Evolutionary conservation across 2,329 filamentous ascomycete species (phyloP).

Genomic region (Leptographium flavum): DNA sequence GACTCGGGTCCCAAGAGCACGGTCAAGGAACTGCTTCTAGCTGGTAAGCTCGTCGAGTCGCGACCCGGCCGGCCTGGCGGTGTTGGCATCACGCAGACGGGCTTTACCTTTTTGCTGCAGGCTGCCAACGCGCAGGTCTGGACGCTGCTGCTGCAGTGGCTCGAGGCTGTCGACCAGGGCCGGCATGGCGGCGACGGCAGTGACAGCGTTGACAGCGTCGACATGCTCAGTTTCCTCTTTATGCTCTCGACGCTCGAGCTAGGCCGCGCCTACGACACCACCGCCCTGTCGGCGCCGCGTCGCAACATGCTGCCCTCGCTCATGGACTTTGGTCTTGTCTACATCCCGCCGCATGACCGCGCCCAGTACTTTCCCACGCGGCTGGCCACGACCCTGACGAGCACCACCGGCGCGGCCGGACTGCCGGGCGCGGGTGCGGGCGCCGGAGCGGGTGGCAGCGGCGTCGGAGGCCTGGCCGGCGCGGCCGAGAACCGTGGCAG

Average conservation of each 20-base stretch:
- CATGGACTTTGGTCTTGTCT: constrained; percentile 84
- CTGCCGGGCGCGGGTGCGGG: too few relatives aligned
- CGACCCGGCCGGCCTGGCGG: constrained; percentile 22
- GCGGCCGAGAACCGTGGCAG: constrained; percentile 50
- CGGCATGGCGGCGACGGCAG: constrained; percentile 47
- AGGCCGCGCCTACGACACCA: constrained; percentile 79
- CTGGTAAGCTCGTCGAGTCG: constrained; percentile 64
- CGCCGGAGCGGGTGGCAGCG: too few relatives aligned
- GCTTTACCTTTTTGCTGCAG: constrained; percentile 88
- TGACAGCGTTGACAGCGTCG: constrained; percentile 72
- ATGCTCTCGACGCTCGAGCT: constrained; percentile 87
- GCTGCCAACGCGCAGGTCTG: constrained; percentile 95
- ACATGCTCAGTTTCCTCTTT: constrained; percentile 92
- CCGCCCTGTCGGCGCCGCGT: constrained; percentile 67
- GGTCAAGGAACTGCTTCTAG: constrained; percentile 72
- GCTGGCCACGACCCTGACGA: constrained; percentile 81
- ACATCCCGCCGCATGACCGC: constrained; percentile 42
- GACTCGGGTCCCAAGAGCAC: constrained; percentile 58
- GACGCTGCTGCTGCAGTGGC: constrained; percentile 85
- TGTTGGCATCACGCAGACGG: constrained; percentile 75
- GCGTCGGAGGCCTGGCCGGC: constrained; percentile 13
- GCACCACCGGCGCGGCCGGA: constrained; percentile 10
- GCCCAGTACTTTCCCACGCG: constrained; percentile 76
- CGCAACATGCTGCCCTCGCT: constrained; percentile 82
- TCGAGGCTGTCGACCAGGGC: constrained; percentile 59